phyloP scores from a whole-genome alignment of 2,329 filamentous ascomycete species.

The Penicillium sp. region DNA sequence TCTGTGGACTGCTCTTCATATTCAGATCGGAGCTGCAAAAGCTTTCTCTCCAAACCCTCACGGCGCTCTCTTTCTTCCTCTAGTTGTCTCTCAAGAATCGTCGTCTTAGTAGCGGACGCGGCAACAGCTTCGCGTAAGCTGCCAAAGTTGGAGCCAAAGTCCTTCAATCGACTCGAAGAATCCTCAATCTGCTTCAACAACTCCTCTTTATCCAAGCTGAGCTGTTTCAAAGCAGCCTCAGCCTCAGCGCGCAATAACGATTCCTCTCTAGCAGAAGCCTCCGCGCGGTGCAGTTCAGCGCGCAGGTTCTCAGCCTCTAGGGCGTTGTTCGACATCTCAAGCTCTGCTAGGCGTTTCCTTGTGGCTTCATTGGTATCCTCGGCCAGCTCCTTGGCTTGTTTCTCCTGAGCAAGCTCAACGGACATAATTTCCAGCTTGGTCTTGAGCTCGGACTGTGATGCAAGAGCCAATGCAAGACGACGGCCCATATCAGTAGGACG shows the following conservation, averaged over 20 bases:
- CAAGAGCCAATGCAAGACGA: slow-evolving; percentile 78
- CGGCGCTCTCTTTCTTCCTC: slow-evolving; percentile 72
- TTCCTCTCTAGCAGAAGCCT: slow-evolving; percentile 77
- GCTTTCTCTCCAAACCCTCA: slow-evolving; percentile 71
- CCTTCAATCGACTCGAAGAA: slow-evolving; percentile 63
- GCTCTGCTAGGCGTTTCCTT: slow-evolving; percentile 75
- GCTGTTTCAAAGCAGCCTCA: slow-evolving; percentile 67
- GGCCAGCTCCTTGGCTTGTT: slow-evolving; percentile 73
- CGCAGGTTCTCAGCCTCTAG: slow-evolving; percentile 82
- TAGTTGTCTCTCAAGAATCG: slow-evolving; percentile 74
- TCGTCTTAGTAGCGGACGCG: slow-evolving; percentile 74
- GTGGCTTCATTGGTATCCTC: slow-evolving; percentile 84
- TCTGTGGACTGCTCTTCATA: slow-evolving; percentile 79
- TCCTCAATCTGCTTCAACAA: slow-evolving; percentile 67
- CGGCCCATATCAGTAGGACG: slow-evolving; percentile 72
- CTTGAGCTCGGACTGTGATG: slow-evolving; percentile 76
- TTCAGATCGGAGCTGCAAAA: slow-evolving; percentile 73
- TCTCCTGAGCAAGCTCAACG: slow-evolving; percentile 76
- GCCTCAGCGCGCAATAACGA: slow-evolving; percentile 75
- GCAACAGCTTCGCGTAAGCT: slow-evolving; percentile 74
- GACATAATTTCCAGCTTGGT: slow-evolving; percentile 68
- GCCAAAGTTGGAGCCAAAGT: slow-evolving; percentile 68
- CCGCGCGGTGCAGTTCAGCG: slow-evolving; percentile 76
- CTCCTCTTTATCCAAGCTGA: slow-evolving; percentile 85
- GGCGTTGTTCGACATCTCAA: slow-evolving; percentile 80